These are phyloP conservation scores for Colletotrichum limetticola DNA, from an alignment of 2,329 filamentous ascomycete species.

Conservation along the genomic window DNA sequence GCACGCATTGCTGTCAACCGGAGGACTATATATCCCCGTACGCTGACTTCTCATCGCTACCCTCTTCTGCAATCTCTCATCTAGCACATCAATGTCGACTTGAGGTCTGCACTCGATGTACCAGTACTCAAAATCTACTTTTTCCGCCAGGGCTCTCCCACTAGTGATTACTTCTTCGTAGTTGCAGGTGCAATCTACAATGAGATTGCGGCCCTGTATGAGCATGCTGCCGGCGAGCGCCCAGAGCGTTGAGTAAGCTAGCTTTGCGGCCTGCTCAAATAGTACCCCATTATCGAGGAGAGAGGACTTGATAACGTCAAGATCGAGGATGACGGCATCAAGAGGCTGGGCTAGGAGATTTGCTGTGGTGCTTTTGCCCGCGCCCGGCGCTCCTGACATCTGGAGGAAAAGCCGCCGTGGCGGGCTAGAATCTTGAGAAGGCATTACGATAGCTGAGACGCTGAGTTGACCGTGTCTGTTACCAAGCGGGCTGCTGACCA, in stretches of 20 bases:
- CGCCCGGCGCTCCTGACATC: constrained; percentile 52
- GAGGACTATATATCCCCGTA: constrained; percentile 40
- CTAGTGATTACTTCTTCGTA: constrained; percentile 43
- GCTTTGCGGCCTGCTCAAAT: constrained; percentile 45
- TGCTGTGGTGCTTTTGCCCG: constrained; percentile 51
- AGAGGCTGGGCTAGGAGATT: constrained; percentile 41
- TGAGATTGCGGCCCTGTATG: constrained; percentile 46
- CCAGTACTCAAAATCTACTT: constrained; percentile 37
- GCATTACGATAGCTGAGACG: neutral
- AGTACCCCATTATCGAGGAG: constrained; percentile 42
- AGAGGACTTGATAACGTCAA: constrained; percentile 47
- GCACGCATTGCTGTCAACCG: constrained; percentile 32
- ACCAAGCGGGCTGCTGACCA: no score
- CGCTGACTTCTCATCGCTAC: constrained; percentile 44
- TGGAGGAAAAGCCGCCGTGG: constrained; percentile 36
- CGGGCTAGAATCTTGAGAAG: neutral
- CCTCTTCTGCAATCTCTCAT: constrained; percentile 41
- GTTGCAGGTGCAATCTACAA: constrained; percentile 52
- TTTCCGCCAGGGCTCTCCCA: constrained; percentile 42
- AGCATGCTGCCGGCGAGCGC: constrained; percentile 46
- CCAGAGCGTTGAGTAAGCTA: constrained; percentile 49
- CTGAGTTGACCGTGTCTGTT: no score
- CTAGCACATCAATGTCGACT: constrained; percentile 44
- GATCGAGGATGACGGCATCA: constrained; percentile 46
- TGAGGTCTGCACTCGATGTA: constrained; percentile 45